Percentiles rank a stretch among this genome's conserved stretches.
These are phyloP conservation scores for Castanea crenata DNA, from an alignment of 306 rosid species.

Conservation along the genomic window DNA sequence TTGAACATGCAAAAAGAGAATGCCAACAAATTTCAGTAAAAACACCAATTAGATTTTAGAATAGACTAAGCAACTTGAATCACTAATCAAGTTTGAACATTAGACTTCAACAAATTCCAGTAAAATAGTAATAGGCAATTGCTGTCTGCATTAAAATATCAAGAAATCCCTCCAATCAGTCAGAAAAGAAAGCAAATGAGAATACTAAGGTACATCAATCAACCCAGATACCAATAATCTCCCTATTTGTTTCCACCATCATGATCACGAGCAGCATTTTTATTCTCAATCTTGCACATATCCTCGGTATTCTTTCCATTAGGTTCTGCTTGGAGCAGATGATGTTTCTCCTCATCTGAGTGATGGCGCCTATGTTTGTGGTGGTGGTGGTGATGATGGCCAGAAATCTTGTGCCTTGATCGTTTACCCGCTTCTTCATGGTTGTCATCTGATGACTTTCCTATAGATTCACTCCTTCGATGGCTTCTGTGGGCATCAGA, in stretches of 20 bases:
- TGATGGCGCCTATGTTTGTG: slow-evolving; percentile 32
- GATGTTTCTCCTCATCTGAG: slow-evolving; percentile 37
- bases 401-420: slow-evolving; percentile 33
- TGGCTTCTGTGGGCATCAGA: slow-evolving; percentile 28
- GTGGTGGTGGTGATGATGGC: slow-evolving; percentile 34
- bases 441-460: slow-evolving; percentile 54
- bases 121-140: neutral
- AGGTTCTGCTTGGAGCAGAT: slow-evolving; percentile 12
- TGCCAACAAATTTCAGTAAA: neutral
- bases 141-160: neutral
- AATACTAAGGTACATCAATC: neutral
- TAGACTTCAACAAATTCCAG: neutral
- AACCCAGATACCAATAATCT: neutral
- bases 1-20: neutral
- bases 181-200: neutral
- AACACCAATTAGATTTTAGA: neutral
- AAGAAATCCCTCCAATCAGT: neutral
- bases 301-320: slow-evolving; percentile 29
- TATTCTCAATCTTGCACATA: slow-evolving; percentile 9
- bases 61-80: neutral
- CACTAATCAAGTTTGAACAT: neutral
- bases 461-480: slow-evolving; percentile 44
- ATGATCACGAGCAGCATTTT: slow-evolving; percentile 2
- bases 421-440: slow-evolving; percentile 37
- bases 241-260: neutral